Base-by-base conservation (phyloP, 1,284 basidiomycete genomes). In the Mycena citricolor region DNA sequence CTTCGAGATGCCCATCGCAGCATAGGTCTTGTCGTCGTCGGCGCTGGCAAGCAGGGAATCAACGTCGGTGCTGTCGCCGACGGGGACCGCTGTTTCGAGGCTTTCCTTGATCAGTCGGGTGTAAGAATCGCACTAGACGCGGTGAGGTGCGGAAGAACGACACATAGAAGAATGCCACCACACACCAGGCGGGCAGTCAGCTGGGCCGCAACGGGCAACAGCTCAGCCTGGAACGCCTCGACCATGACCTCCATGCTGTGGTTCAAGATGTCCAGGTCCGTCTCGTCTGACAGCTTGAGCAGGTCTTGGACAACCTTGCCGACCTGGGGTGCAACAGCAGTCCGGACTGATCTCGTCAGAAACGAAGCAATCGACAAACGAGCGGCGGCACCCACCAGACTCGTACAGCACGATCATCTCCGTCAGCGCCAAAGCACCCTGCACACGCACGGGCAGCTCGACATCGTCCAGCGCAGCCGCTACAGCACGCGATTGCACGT, bases 281-380 rank as follows among this genome's bases (percentile, higher is more conserved):
- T 91, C 65, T 94, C 90, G 60, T 94, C 89, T 6, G 87, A 84
- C 28, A 95, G 73, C 64, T 91, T 91, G 53, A 94, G 75, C 19
- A 94, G 71, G 60, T 90, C 90, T 68, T 93, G 90, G 55, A 95
- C 85, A 56, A 95, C 83, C 59, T 91, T 87, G 31, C 84, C 89
- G 26, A 94, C 86, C 59, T 87, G 83, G 13, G 88, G 85, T 6
- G 83, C 77, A 46, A 94, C 82, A 8, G 81, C 81, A 5, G 64
- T 71, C 54, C 81, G 81, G 42, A 94, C 89, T 83, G 60, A 21
- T 8, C 28, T 16, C 14, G 13, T 25, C 10, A 13, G 22, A 14
- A 41, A 38, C 20, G 47, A 46, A 44, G 26, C 33, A n/a, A n/a
- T n/a, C n/a, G n/a, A 38, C 10, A 41, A 22, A 35, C 20, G 23